These are phyloP conservation scores for Taiwanofungus camphoratus DNA, from an alignment of 1,284 basidiomycete genomes.

Conservation along the genomic window DNA sequence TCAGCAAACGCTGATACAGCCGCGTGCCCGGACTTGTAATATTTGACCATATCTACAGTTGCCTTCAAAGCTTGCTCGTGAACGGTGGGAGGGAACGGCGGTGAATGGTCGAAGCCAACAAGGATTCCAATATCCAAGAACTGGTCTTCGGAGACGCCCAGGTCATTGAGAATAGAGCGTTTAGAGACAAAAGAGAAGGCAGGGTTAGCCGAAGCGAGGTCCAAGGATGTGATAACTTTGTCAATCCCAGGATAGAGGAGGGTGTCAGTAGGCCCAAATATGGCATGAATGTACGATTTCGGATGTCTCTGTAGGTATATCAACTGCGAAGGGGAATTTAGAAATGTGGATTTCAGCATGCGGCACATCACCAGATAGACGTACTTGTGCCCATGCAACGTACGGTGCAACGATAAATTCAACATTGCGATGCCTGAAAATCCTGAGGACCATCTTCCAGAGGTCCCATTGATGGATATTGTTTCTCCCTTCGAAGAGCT, in stretches of 20 bases:
- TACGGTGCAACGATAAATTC: conserved; percentile 98
- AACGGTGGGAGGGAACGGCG: conserved; percentile 80
- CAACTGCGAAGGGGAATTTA: conserved; percentile 44
- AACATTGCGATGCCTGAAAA: conserved; percentile 92
- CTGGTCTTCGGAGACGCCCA: conserved; percentile 81
- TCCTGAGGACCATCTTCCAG: conserved; percentile 86
- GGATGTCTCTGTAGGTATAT: conserved; percentile 92
- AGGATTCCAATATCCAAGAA: conserved; percentile 94
- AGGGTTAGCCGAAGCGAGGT: conserved; percentile 60
- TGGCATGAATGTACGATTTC: conserved; percentile 92
- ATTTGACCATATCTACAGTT: conserved; percentile 84
- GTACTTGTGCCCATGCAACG: conserved; percentile 88
- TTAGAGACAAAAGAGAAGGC: conserved; percentile 88
- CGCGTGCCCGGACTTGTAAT: conserved; percentile 81
- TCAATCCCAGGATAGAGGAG: conserved; percentile 89
- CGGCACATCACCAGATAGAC: conserved; percentile 21
- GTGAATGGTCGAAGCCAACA: conserved; percentile 84
- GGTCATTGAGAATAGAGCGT: conserved; percentile 67
- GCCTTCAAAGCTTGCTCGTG: conserved; percentile 79
- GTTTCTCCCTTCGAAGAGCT: conserved; percentile 72
- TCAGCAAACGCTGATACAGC: conserved; percentile 77
- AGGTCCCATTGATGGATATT: conserved; percentile 79
- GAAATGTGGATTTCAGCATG: conserved; percentile 16
- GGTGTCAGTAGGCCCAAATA: conserved; percentile 88
- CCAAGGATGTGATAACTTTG: conserved; percentile 85